Base-by-base conservation (phyloP, 2,329 filamentous ascomycete genomes). In the Calonectria pauciramosa region DNA sequence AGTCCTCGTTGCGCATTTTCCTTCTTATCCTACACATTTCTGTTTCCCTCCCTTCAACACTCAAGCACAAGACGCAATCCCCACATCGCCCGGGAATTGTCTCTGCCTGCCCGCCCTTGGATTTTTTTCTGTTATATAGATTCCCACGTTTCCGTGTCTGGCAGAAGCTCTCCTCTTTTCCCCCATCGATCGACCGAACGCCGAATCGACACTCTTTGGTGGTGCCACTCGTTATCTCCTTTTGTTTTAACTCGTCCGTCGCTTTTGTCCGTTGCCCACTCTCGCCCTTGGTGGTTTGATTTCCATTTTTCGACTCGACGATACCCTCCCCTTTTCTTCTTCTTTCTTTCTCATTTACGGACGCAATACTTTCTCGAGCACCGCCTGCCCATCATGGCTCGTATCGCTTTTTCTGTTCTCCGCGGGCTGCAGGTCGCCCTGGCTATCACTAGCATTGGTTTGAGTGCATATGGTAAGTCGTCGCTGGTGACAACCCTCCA, bases 401-500 rank as follows among this genome's bases (percentile, higher is more conserved):
- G 75, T 30, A 13, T 70, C 68, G 68, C 70, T 47, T 67, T 81
- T 64, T 41, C 72, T 47, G 71, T 75, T 65, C 72, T 81, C 56
- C 80, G 80, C 68, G 77, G 56, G 60, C 41, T 81, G 77, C 80
- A 81, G 77, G 41, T 81, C 49, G 72, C 70, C 32, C 51, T 81
- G 60, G 77, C 75, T 67, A 11, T 80, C 52, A 75, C 80, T 20
- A 81, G 79, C 32, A 79, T 81, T 66, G 74, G 77, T 26, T 71
- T 81, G 26, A 81, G 78, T 64, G 68, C 77, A 70, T 81, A 79
- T 75, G 70, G 80, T 81, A 54, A 66, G 80, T 75, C 34, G 2
- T 68, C 41, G 34, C 36, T 70, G n/a, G 41, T 52, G 18, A 44
- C 64, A 52, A 47, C 30, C 20, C 23, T 23, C 30, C 41, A 54